Evolutionary conservation across 768 basidiomycete species (phyloP), one percentile per base, ranked within the genome.

Genomic region (Inosperma sp.): DNA sequence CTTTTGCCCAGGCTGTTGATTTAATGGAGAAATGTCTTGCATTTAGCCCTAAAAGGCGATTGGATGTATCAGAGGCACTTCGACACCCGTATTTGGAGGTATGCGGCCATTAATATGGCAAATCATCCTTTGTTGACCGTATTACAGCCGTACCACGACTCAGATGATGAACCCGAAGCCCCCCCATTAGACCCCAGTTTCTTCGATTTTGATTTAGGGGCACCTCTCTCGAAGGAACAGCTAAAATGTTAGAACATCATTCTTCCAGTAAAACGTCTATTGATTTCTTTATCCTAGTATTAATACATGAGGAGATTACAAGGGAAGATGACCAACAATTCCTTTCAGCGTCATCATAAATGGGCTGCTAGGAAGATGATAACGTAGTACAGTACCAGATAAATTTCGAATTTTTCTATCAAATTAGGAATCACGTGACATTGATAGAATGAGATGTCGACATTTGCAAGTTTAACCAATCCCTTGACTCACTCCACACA

Each of bases 81-180:
- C 79, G 80, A 54, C 95, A 98, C 69, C 91, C 93, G 0, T 96
- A 96, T 66, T 75, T 95, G 21, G 81, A 82, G 73, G 90, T 87
- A 49, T 27, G 75, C 64, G 25, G 25, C 33, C 6, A 43, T 21
- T 3, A 23, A 51, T 51, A 12, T 45, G 13, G 33, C 17, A 27
- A 21, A 43, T 30, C 34, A 26, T 21, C 16, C 14, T 37, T 14
- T 52, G 23, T 27, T 49, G 5, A 21, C 33, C 17, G 7, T 37
- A n/a, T 47, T 47, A 12, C 54, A 88, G 87, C 83, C 89, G 1
- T 93, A 93, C 59, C 92, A 94, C 55, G 93, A 95, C 61, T 81
- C 86, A 5, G 80, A 82, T 10, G 93, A 97, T 62, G 93, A 96
- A 63, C 93, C 94, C 0, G 78, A 80, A 2, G 92, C 93, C 1